phyloP scores from a whole-genome alignment of 352 stramenopile genomes.

The Phytophthora melonis region DNA sequence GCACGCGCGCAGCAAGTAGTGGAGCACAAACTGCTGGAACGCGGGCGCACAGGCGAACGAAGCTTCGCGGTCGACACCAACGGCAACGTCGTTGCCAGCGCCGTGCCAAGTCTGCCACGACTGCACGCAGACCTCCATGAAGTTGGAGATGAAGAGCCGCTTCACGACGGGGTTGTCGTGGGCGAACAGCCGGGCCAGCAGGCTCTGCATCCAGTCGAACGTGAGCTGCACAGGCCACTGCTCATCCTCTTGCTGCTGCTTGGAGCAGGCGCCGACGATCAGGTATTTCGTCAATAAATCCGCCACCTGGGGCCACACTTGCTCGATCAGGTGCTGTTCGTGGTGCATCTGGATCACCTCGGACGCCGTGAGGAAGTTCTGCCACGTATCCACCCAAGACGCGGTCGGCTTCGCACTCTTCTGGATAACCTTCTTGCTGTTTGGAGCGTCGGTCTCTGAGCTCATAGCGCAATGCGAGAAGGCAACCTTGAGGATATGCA shows the following conservation, averaged over 20 bases:
- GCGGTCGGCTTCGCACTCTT: neutral
- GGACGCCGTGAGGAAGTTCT: constrained; percentile 76
- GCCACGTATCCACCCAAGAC: constrained; percentile 53
- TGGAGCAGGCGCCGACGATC: constrained; percentile 19
- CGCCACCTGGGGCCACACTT: constrained; percentile 84
- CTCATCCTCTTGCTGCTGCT: neutral
- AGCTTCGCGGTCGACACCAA: constrained; percentile 21
- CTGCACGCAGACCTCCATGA: constrained; percentile 59
- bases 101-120: constrained; percentile 30
- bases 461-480: constrained; percentile 61
- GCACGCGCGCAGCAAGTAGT: constrained; percentile 53
- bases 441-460: constrained; percentile 10
- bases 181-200: constrained; percentile 73
- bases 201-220: constrained; percentile 82
- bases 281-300: constrained; percentile 56
- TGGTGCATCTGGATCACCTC: constrained; percentile 89
- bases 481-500: constrained; percentile 73
- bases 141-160: constrained; percentile 74
- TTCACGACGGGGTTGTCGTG: constrained; percentile 85
- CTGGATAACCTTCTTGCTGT: constrained; percentile 8
- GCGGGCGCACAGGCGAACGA: constrained; percentile 53
- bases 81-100: too few species aligned
- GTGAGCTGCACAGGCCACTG: constrained; percentile 69
- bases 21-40: constrained; percentile 70
- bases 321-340: constrained; percentile 83